Base-by-base conservation (phyloP, 179 eudicot species). In the Sideroxylon spinosum region DNA sequence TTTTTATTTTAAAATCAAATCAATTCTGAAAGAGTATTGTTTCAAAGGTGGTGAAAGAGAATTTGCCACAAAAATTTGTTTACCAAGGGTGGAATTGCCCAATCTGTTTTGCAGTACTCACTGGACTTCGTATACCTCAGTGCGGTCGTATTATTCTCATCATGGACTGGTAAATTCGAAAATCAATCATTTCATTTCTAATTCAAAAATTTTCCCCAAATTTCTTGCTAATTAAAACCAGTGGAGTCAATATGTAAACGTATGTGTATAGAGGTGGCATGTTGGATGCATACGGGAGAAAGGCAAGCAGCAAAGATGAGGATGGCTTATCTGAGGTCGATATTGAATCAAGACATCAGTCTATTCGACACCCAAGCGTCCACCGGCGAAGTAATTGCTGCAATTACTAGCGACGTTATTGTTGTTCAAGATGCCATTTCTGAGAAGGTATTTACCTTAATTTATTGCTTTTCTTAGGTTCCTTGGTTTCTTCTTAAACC, bases 231-330 rank as follows among this genome's bases (percentile, higher is more conserved):
- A 52, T 52, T 52, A 9, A 52, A 52, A 0, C 12, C 12, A 52
- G 7, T 3, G 1, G 12, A 14, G 16, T 49, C 9, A 10, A 55
- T 16, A 5, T 57, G 7, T 57, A 17, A 17, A 17, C 17, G 16
- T 57, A 57, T 10, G 10, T 62, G 11, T 62, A 12, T 23, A 94
- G 97, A 94, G 94, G 98, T 94, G 88, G 95, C 92, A 60, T 92
- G 94, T 84, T 94, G 98, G 98, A 94, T 94, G 98, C 88, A 94
- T 78, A 88, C 90, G 19, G 98, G 98, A 22, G 98, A 94, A 76
- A 87, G 98, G 66, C 98, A 94, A 87, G 97, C 98, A 14, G 95
- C 93, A 22, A 94, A 92, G 68, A 91, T 94, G 87, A 89, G 98
- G 78, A 88, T 94, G 95, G 93, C 95, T 7, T 94, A 94, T 81